Conservation (phyloP, 2,329 filamentous ascomycete species). For the Pseudogymnoascus sp. region DNA sequence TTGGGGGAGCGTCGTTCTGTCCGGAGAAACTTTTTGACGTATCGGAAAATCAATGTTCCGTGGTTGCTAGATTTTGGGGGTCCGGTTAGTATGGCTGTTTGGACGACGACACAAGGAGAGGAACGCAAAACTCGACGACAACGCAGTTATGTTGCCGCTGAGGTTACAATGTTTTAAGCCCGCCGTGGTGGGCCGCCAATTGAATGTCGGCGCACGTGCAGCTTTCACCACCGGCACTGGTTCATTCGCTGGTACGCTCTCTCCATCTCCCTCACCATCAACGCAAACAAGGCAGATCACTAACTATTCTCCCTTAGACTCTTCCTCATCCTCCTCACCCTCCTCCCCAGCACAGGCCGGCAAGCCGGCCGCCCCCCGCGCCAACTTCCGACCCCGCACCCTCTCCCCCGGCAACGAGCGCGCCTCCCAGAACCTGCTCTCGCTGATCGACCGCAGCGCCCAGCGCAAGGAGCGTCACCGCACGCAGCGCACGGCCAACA, state of each 20-base stretch:
- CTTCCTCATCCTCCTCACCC: background rate
- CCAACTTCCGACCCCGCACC: slow-evolving; percentile 12
- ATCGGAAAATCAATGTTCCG: background rate
- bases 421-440: background rate
- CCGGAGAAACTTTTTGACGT: background rate
- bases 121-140: background rate
- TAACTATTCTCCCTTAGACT: background rate
- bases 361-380: slow-evolving; percentile 3
- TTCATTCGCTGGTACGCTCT: slow-evolving; percentile 20
- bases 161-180: slow-evolving; percentile 26
- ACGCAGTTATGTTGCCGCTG: slow-evolving; percentile 20
- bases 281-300: slow-evolving; percentile 5
- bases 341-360: background rate
- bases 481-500: background rate
- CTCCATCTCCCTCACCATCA: background rate
- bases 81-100: background rate
- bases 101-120: background rate
- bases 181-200: slow-evolving; percentile 11
- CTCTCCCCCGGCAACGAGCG: background rate
- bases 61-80: background rate
- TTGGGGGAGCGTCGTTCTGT: background rate
- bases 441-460: background rate
- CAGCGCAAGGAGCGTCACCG: background rate
- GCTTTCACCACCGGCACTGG: slow-evolving; percentile 22
- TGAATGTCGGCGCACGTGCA: slow-evolving; percentile 13